Percentiles rank a stretch among this genome's conserved stretches.
Evolutionary conservation across 192 early-diverging fungal genomes (phyloP).

Genomic region (Coemansia biformis): DNA sequence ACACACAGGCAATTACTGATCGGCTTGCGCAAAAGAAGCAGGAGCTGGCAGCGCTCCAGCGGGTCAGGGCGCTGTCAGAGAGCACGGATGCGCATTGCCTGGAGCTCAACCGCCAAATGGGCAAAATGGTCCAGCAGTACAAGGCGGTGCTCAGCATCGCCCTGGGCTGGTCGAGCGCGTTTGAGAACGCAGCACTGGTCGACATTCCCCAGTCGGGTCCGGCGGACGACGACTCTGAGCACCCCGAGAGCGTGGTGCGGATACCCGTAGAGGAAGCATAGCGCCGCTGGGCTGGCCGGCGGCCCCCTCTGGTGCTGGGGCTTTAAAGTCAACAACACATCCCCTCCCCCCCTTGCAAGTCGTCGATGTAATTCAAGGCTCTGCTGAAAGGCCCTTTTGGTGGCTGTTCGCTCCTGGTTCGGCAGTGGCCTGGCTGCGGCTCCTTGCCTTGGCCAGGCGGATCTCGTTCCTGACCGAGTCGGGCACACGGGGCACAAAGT

Average conservation of each 20-base stretch:
- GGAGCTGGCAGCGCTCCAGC: slow-evolving; percentile 42
- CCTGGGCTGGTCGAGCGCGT: slow-evolving; percentile 43
- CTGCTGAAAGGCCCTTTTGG: no score
- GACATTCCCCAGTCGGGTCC: slow-evolving; percentile 34
- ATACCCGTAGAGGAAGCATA: slow-evolving; percentile 32
- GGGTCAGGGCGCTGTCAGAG: slow-evolving; percentile 37
- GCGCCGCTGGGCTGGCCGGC: no score
- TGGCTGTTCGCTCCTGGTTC: no score
- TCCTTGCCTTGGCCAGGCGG: slow-evolving; percentile 24
- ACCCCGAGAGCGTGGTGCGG: slow-evolving; percentile 43
- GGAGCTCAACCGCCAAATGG: slow-evolving; percentile 49
- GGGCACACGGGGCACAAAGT: slow-evolving; percentile 33
- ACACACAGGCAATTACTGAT: slow-evolving; percentile 36
- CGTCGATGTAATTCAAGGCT: no score
- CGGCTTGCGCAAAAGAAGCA: slow-evolving; percentile 45
- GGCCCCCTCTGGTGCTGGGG: no score
- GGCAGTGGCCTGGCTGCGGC: slow-evolving; percentile 16
- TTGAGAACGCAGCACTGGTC: slow-evolving; percentile 44
- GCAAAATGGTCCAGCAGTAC: slow-evolving; percentile 45
- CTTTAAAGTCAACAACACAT: no score
- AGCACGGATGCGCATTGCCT: slow-evolving; percentile 42
- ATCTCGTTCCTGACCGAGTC: slow-evolving; percentile 39
- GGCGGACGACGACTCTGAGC: slow-evolving; percentile 40
- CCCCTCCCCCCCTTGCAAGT: no score
- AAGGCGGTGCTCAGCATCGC: slow-evolving; percentile 36